These are phyloP conservation scores for Fomitopsis pulvina DNA, from an alignment of 768 basidiomycete genomes.

Conservation along the genomic window DNA sequence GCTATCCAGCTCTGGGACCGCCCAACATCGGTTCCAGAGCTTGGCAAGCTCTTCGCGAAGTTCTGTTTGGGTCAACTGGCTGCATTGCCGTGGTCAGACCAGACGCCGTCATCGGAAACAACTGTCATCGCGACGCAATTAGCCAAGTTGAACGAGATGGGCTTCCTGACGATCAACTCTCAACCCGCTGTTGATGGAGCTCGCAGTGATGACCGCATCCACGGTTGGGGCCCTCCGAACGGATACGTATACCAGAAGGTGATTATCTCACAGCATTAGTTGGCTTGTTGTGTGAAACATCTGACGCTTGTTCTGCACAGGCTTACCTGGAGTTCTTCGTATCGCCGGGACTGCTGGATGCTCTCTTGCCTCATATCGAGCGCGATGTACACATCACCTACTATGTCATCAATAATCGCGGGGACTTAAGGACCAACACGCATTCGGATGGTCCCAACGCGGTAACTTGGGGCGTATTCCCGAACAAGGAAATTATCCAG, in stretches of 20 bases:
- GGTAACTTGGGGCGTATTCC: constrained; percentile 99
- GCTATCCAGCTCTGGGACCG: constrained; percentile 85
- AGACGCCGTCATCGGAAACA: constrained; percentile 81
- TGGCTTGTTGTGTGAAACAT: constrained; percentile 4
- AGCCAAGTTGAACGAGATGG: constrained; percentile 80
- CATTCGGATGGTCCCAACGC: constrained; percentile 95
- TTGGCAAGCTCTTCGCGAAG: constrained; percentile 67
- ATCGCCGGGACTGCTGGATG: constrained; percentile 59
- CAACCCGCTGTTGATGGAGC: constrained; percentile 94
- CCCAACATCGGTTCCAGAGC: constrained; percentile 58
- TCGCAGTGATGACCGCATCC: constrained; percentile 73
- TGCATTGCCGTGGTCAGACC: constrained; percentile 94
- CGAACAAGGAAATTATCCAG: constrained; percentile 92
- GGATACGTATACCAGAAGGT: constrained; percentile 97
- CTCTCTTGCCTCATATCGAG: constrained; percentile 77
- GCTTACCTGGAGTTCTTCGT: constrained; percentile 98
- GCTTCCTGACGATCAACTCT: constrained; percentile 96
- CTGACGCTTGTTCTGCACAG: constrained; percentile 34
- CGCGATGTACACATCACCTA: constrained; percentile 87
- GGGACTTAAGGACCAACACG: constrained; percentile 91
- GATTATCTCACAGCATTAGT: constrained; percentile 5
- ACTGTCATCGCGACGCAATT: constrained; percentile 71
- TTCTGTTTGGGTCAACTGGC: constrained; percentile 74
- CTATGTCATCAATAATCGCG: constrained; percentile 94
- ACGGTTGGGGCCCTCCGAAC: constrained; percentile 92